phyloP scores from a whole-genome alignment of 1,284 basidiomycete species.

The Ustilago lituana region DNA sequence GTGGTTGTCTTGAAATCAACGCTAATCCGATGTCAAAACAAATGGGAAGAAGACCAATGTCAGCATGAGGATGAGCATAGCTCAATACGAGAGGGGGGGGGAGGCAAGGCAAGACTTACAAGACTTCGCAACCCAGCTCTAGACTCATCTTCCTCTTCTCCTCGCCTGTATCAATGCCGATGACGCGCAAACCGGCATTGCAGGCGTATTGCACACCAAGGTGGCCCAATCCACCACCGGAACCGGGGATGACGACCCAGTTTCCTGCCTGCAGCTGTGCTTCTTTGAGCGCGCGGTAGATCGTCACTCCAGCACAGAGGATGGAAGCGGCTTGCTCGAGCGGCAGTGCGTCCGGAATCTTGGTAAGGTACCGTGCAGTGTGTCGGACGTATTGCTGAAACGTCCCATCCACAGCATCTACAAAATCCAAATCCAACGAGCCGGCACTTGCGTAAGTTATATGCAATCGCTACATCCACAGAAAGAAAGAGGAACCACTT shows the following conservation, averaged over 20 bases:
- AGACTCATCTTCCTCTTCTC: slow-evolving; percentile 79
- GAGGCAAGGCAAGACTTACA: slow-evolving; percentile 54
- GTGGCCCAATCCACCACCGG: slow-evolving; percentile 74
- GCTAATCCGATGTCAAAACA: too few species aligned
- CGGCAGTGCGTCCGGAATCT: slow-evolving; percentile 69
- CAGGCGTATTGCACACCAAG: slow-evolving; percentile 54
- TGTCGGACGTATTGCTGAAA: slow-evolving; percentile 78
- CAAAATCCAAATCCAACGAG: slow-evolving; percentile 24
- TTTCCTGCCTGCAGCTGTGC: slow-evolving; percentile 75
- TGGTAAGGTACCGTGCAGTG: slow-evolving; percentile 76
- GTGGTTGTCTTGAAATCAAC: slow-evolving; percentile 77
- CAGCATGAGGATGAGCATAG: too few species aligned
- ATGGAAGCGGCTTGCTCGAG: slow-evolving; percentile 82
- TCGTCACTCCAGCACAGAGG: slow-evolving; percentile 80
- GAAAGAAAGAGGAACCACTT: slow-evolving; percentile 13
- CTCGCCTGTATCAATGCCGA: slow-evolving; percentile 81
- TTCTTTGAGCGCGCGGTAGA: slow-evolving; percentile 84
- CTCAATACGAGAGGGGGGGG: not conserved
- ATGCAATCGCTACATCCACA: too few species aligned
- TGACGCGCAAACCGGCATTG: slow-evolving; percentile 72
- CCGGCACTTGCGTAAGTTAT: too few species aligned
- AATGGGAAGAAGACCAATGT: not conserved
- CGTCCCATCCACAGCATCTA: slow-evolving; percentile 75
- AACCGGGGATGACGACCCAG: slow-evolving; percentile 82
- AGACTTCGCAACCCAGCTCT: slow-evolving; percentile 79